These are phyloP conservation scores for Amanita phalloides DNA, from an alignment of 768 basidiomycete species.

Conservation along the genomic window DNA sequence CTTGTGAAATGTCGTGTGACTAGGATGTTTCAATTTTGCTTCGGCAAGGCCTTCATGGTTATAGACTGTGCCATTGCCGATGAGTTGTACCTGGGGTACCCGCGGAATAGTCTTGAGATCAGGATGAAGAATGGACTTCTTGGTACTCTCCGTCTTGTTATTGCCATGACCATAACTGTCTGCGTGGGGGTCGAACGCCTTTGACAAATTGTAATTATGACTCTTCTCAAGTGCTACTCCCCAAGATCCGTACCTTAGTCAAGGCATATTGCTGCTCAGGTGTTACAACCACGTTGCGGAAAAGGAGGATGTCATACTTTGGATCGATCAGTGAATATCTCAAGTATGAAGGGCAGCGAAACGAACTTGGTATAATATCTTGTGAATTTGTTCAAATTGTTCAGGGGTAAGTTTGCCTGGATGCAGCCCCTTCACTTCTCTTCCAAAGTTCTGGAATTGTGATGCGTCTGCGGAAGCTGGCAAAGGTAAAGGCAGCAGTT, in stretches of 20 bases:
- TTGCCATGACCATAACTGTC: constrained; percentile 80
- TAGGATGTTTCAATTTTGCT: constrained; percentile 77
- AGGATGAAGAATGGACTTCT: constrained; percentile 77
- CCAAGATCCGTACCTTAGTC: constrained; percentile 50
- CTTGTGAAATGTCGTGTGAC: constrained; percentile 83
- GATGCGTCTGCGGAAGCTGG: constrained; percentile 62
- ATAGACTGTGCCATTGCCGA: constrained; percentile 77
- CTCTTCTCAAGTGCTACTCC: neutral
- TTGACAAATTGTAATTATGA: neutral
- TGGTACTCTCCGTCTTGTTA: constrained; percentile 67
- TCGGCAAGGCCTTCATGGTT: constrained; percentile 73
- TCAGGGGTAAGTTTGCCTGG: constrained; percentile 51
- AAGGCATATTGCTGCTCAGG: constrained; percentile 81
- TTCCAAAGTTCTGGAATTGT: constrained; percentile 63
- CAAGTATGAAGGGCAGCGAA: neutral
- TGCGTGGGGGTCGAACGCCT: constrained; percentile 66
- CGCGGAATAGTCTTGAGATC: constrained; percentile 87
- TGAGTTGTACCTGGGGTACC: constrained; percentile 84
- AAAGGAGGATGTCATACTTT: constrained; percentile 66
- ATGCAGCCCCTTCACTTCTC: constrained; percentile 64
- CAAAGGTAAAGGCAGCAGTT: constrained; percentile 54
- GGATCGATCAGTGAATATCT: neutral
- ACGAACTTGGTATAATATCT: constrained; percentile 69
- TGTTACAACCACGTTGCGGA: constrained; percentile 54
- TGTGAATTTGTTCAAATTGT: constrained; percentile 55